Evolutionary conservation across 2,329 filamentous ascomycete species (phyloP).

Genomic region (Ophiostoma piceae): DNA sequence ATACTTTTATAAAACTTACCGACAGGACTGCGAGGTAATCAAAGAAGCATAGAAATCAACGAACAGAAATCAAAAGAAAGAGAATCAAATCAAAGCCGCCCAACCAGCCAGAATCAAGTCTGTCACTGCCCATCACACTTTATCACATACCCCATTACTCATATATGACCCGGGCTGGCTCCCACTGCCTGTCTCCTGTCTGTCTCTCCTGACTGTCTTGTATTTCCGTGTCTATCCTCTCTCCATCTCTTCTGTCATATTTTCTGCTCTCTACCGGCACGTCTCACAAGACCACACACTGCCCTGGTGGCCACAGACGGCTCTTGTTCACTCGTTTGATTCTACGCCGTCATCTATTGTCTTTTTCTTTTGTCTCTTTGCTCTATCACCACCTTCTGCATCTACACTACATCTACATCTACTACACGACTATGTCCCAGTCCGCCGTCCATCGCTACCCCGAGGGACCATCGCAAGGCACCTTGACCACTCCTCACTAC

Average conservation of each 20-base stretch:
- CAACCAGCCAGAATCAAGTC: neutral
- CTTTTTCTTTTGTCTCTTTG: no score
- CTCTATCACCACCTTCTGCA: neutral
- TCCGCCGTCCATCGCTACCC: constrained; percentile 13
- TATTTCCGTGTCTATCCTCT: neutral
- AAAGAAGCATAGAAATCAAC: neutral
- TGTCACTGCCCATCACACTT: constrained; percentile 5
- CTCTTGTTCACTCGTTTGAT: neutral
- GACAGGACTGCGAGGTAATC: neutral
- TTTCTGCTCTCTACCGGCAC: neutral
- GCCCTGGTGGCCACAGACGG: neutral
- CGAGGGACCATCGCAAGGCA: constrained; percentile 19
- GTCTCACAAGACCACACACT: constrained; percentile 10
- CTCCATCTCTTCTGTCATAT: neutral
- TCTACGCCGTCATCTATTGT: neutral
- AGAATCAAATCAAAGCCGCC: neutral
- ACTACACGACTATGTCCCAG: constrained; percentile 20
- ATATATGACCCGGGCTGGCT: constrained; percentile 14
- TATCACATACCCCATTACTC: constrained; percentile 8
- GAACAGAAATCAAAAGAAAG: neutral
- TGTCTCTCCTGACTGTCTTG: neutral
- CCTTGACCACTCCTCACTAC: neutral
- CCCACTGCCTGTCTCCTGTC: neutral
- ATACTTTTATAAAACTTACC: neutral
- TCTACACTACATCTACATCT: constrained; percentile 20